These are phyloP conservation scores for Penicillium canescens DNA, from an alignment of 495 filamentous ascomycete species.

Conservation along the genomic window DNA sequence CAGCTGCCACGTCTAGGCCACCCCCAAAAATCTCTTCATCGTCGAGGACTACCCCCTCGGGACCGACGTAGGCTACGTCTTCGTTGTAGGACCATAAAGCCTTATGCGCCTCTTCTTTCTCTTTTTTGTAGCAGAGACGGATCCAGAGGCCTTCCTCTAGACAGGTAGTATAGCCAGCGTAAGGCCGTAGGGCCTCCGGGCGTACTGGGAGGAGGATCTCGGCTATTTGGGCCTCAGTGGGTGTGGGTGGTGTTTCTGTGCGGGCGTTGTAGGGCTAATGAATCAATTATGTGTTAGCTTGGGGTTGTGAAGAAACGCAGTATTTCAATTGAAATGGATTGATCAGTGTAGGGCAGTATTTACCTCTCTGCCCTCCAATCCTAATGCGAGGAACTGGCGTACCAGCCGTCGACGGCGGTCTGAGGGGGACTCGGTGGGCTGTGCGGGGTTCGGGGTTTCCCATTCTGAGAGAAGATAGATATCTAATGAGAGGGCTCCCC, in stretches of 20 bases:
- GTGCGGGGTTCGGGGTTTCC: constrained; percentile 3
- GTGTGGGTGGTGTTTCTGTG: neutral
- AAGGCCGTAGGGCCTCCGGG: neutral
- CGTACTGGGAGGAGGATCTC: constrained; percentile 2
- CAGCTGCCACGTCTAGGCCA: constrained; percentile 1
- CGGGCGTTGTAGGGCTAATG: constrained; percentile 2
- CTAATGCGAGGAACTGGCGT: constrained; percentile 7
- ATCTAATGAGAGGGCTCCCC: neutral
- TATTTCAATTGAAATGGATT: too few species aligned
- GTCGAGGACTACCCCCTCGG: neutral
- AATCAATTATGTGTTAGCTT: neutral
- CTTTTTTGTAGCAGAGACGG: constrained; percentile 4
- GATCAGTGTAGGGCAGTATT: neutral
- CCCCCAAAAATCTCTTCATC: constrained; percentile 2
- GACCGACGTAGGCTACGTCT: neutral
- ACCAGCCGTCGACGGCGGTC: constrained; percentile 4
- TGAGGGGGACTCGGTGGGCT: constrained; percentile 1
- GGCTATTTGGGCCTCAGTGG: constrained; percentile 5
- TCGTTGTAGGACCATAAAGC: neutral
- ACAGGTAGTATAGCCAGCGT: neutral
- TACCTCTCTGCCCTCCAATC: constrained; percentile 6
- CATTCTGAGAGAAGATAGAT: constrained; percentile 7
- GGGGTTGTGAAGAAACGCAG: neutral
- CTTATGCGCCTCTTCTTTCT: neutral
- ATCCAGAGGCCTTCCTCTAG: constrained; percentile 2